Conservation (phyloP, 148 eudicot species). For the Bassia scoparia region DNA sequence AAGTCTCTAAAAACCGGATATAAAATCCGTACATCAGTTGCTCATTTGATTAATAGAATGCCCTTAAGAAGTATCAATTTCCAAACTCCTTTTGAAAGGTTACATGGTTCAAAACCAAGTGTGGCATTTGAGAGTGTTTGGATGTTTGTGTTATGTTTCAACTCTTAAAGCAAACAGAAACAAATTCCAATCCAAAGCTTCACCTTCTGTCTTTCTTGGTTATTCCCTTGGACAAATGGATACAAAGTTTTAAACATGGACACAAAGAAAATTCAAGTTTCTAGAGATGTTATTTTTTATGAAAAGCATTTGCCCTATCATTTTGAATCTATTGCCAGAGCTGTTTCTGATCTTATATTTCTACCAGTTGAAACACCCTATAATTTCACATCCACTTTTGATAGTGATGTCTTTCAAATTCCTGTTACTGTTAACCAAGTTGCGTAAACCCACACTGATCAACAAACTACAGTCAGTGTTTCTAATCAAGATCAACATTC, state of each 20-base stretch:
- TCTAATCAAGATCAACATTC: too few species aligned
- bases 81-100: neutral
- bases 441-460: too few species aligned
- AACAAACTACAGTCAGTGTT: too few species aligned
- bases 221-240: neutral
- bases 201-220: neutral
- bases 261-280: neutral
- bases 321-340: neutral
- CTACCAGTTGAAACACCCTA: rapidly evolving
- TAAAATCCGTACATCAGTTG: too few species aligned
- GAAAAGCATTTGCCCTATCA: neutral
- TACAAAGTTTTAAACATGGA: neutral
- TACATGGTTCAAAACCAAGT: neutral
- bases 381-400: too few species aligned
- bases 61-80: neutral
- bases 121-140: neutral
- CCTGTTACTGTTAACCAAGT: too few species aligned
- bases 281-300: neutral
- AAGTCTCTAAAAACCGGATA: too few species aligned
- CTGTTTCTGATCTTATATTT: neutral
- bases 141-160: neutral
- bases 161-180: neutral
- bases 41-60: neutral
- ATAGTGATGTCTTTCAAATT: too few species aligned
- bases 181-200: neutral